Evolutionary conservation across 176 grass and related monocot species (phyloP), one percentile per base, ranked within the genome.

Genomic region (Saccharum spontaneum): DNA sequence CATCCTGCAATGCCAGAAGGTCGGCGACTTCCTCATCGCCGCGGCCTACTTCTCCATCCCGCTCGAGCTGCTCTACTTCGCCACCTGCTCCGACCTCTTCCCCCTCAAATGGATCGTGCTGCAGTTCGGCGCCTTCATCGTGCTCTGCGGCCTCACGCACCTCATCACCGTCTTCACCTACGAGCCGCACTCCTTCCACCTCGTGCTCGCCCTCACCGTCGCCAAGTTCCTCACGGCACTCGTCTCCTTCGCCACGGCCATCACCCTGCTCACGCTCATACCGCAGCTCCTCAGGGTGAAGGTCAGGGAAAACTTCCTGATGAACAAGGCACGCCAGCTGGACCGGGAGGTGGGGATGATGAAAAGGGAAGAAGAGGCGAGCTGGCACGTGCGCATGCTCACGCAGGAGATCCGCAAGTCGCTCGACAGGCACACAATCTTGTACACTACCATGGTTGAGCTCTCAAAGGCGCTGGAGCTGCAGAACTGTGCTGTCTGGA

Each of bases 31-130:
- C 49, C 88, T 97, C 28, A 97, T 97, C n/a, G 87, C 94, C 17
- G 40, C 83, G 8, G 91, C 94, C 30, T 97, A 97, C 77, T 97
- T 97, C 91, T 97, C 94, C 67, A 97, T 97, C 79, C 91, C 94
- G 14, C 82, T 97, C 6, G 91, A 97, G 85, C 81, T 97, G 50
- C 84, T 97, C 69, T 97, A 89, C 91, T 97, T 94, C 22, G 87
- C 85, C 16, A 90, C 94, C 55, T 91, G 91, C 85, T 91, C 91
- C 45, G 86, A 88, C 69, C 88, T 91, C 79, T 90, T 97, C 69
- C 94, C 91, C 3, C 78, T 97, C 75, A 94, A 94, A 31, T 97
- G 94, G 94, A 83, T 94, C n/a, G 85, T 97, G 39, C 85, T 97
- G 12, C 91, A 91, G 81, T 96, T 96, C 4, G 91, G 94, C 0